Percentiles rank a stretch among this genome's conserved stretches.
Evolutionary conservation across 257 asterid species (phyloP).

Genomic region (Solanum piurae): DNA sequence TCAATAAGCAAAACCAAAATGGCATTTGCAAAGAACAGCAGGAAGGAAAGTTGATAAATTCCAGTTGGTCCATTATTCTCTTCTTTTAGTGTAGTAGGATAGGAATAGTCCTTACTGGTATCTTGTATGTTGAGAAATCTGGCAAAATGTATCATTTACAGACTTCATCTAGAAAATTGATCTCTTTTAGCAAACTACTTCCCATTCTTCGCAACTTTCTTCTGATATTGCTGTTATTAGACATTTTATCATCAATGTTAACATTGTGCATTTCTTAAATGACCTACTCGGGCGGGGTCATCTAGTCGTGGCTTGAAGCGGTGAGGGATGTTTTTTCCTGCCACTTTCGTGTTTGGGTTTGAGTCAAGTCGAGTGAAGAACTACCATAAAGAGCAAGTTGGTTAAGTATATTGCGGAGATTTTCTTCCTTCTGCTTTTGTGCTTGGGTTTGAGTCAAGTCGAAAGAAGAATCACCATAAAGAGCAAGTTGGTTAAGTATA

Average conservation of each 20-base stretch:
- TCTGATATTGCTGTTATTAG: background rate
- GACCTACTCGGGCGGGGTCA: no score
- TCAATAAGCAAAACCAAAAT: background rate
- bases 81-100: background rate
- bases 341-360: no score
- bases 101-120: background rate
- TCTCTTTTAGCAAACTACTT: background rate
- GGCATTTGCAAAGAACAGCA: constrained; percentile 3
- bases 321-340: no score
- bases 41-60: background rate
- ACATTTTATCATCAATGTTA: background rate
- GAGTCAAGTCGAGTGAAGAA: no score
- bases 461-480: no score
- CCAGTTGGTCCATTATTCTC: background rate
- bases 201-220: background rate
- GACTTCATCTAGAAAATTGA: background rate
- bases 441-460: no score
- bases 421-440: no score
- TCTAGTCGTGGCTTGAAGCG: no score
- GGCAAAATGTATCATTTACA: background rate
- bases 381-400: no score
- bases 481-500: no score
- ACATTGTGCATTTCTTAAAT: background rate
- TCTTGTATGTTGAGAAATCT: background rate
- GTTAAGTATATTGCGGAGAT: no score